Evolutionary conservation across 139 green algal species (phyloP).

Genomic region (Eudorina sp.): DNA sequence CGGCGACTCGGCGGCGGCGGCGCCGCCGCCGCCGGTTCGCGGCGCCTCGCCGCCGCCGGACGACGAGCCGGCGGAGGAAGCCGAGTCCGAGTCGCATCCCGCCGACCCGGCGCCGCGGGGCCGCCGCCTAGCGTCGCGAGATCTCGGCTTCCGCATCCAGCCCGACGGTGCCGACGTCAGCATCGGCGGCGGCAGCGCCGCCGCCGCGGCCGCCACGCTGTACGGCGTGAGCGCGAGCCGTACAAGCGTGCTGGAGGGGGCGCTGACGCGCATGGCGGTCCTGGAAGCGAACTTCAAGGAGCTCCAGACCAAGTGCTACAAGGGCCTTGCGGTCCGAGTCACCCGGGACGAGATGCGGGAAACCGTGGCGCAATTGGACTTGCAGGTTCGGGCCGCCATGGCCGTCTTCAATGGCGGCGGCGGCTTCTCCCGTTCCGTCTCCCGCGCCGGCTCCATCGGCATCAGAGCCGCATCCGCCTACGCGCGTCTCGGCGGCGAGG

Average conservation of each 20-base stretch:
- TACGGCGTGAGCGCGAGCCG: background rate
- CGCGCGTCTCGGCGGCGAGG: background rate
- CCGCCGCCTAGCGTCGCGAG: background rate
- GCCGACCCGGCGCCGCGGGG: background rate
- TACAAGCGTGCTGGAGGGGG: background rate
- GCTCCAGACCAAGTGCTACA: background rate
- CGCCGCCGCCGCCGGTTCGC: no score
- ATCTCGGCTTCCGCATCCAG: background rate
- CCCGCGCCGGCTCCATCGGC: background rate
- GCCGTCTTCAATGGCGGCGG: background rate
- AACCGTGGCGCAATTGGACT: background rate
- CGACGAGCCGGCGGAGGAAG: background rate
- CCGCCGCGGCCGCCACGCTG: no score
- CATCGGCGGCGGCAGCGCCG: background rate
- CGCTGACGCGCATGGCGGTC: background rate
- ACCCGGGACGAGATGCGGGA: constrained; percentile 39
- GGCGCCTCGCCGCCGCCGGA: no score
- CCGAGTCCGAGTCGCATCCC: background rate
- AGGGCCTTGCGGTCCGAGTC: constrained; percentile 5
- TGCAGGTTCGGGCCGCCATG: background rate
- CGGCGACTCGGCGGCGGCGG: no score
- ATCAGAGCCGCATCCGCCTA: background rate
- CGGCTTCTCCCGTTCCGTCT: background rate
- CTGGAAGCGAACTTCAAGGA: background rate
- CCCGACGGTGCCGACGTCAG: background rate